phyloP scores from a whole-genome alignment of 163 green algal genomes.

The Prototheca wickerhamii region DNA sequence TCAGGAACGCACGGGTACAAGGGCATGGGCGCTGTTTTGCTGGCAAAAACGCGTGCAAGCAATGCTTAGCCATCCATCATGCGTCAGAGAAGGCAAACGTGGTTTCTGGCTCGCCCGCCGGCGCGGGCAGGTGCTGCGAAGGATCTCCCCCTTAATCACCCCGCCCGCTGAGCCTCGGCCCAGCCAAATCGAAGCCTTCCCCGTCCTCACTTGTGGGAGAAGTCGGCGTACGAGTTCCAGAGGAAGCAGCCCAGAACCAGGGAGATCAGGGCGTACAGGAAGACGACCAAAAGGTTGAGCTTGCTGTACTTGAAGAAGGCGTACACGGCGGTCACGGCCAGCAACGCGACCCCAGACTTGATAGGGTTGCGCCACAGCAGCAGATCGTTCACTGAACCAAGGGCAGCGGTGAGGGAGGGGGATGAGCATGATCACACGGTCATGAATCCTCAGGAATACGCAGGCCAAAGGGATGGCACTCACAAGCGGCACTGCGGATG shows the following conservation, averaged over 20 bases:
- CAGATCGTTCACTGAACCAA: slow-evolving; percentile 52
- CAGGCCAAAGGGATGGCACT: no score
- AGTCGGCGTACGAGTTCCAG: slow-evolving; percentile 24
- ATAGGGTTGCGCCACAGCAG: slow-evolving; percentile 52
- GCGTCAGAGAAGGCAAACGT: no score
- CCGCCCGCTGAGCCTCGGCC: no score
- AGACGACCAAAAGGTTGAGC: slow-evolving; percentile 35
- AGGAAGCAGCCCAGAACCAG: slow-evolving; percentile 25
- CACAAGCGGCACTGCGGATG: background rate
- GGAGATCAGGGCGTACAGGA: slow-evolving; percentile 38
- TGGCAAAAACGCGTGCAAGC: no score
- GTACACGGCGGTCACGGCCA: slow-evolving; percentile 33
- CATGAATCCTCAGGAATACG: no score
- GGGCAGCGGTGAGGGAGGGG: background rate
- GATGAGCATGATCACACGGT: no score
- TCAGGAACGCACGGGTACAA: no score
- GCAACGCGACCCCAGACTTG: slow-evolving; percentile 39
- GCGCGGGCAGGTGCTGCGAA: background rate
- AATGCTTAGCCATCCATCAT: no score
- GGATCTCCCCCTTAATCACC: background rate
- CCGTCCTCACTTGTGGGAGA: slow-evolving; percentile 9
- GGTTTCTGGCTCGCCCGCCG: no score
- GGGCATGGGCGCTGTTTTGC: no score
- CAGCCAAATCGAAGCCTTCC: background rate
- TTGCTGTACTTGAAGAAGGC: slow-evolving; percentile 41